Conservation (phyloP, 495 filamentous ascomycete species). For the Neurospora sp. region DNA sequence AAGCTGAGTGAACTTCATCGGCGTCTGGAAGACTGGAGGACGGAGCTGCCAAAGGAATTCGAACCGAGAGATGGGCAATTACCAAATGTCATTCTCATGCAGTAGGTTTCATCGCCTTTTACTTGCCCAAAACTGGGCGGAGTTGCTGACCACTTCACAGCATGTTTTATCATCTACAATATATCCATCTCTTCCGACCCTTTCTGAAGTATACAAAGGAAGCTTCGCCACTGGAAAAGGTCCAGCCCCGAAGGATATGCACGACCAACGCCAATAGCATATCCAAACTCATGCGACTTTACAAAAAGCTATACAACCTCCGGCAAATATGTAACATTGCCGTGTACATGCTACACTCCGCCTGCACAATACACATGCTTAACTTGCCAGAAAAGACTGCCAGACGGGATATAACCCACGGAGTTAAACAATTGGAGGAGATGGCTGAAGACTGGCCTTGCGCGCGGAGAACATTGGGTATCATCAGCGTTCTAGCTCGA, state of each 20-base stretch:
- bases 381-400: slow-evolving; percentile 87
- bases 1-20: slow-evolving; percentile 86
- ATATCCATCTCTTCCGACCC: slow-evolving; percentile 93
- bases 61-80: slow-evolving; percentile 84
- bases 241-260: slow-evolving; percentile 85
- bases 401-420: slow-evolving; percentile 77
- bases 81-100: slow-evolving; percentile 84
- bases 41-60: slow-evolving; percentile 74
- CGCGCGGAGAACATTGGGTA: slow-evolving; percentile 73
- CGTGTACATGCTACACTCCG: slow-evolving; percentile 89
- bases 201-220: slow-evolving; percentile 83
- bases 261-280: slow-evolving; percentile 80
- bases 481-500: slow-evolving; percentile 72
- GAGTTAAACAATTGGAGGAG: slow-evolving; percentile 87
- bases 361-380: slow-evolving; percentile 88
- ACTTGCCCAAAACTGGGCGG: neutral
- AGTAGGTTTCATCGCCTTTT: slow-evolving; percentile 49
- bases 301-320: slow-evolving; percentile 84
- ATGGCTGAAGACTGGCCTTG: slow-evolving; percentile 93
- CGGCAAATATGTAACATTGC: slow-evolving; percentile 91
- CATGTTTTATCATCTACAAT: slow-evolving; percentile 95
- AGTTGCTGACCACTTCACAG: slow-evolving; percentile 38
- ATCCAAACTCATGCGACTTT: slow-evolving; percentile 83
- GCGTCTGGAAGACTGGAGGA: slow-evolving; percentile 84
- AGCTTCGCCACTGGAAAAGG: slow-evolving; percentile 71